Percentiles rank a stretch among this genome's conserved stretches.
Evolutionary conservation across 345 rosid species (phyloP).

Genomic region (Moricandia moricandioides): DNA sequence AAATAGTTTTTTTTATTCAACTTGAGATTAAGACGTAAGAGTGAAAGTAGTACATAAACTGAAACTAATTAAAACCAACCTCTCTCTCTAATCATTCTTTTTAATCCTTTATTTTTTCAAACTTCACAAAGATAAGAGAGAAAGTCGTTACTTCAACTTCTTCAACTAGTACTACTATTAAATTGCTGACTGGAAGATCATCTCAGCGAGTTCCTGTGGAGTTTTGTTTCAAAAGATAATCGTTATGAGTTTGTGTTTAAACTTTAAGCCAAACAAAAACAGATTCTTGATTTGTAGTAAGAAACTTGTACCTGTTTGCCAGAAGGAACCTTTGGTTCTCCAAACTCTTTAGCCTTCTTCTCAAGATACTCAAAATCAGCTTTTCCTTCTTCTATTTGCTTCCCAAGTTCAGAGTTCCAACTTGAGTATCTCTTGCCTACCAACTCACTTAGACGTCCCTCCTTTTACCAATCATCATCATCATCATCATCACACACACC

Average conservation of each 20-base stretch:
- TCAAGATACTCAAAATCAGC: slow-evolving; percentile 85
- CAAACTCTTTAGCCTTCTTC: slow-evolving; percentile 81
- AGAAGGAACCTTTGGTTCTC: slow-evolving; percentile 84
- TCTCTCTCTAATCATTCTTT: slow-evolving; percentile 10
- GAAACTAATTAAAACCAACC: slow-evolving; percentile 12
- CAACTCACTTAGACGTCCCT: slow-evolving; percentile 64
- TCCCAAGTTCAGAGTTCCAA: slow-evolving; percentile 69
- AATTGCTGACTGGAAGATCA: slow-evolving; percentile 67
- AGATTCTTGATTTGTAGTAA: not conserved
- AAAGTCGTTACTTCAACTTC: not conserved
- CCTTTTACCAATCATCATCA: slow-evolving; percentile 41
- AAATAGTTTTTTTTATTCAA: slow-evolving; percentile 17
- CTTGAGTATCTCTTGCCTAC: slow-evolving; percentile 69
- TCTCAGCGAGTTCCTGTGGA: slow-evolving; percentile 90
- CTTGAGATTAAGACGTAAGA: not conserved
- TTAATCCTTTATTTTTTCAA: not conserved
- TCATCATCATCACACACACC: not conserved
- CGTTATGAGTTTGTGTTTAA: not conserved
- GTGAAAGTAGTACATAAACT: slow-evolving; percentile 3
- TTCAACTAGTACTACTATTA: slow-evolving; percentile 1
- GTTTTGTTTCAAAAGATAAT: not conserved
- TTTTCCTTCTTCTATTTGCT: slow-evolving; percentile 72
- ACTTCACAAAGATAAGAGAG: not conserved
- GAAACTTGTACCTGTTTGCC: slow-evolving; percentile 76
- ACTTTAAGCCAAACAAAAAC: not conserved